A percentile compares a stretch with the other conserved stretches of the same genome.
phyloP scores from a whole-genome alignment of 805 yeast genomes.

The Wickerhamiella kurtzmanii region DNA sequence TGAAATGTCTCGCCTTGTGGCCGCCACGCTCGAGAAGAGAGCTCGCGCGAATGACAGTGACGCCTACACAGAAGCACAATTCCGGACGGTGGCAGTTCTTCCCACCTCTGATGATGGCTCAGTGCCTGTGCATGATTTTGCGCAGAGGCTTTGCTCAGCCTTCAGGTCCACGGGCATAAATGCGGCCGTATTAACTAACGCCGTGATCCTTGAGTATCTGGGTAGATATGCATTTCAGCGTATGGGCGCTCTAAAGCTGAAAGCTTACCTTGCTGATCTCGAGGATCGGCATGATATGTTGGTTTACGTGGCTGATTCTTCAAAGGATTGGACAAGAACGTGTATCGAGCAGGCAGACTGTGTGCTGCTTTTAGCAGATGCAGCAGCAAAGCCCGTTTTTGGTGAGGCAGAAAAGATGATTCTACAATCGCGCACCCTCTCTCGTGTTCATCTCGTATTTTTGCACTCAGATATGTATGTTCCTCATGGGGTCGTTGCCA shows the following conservation, averaged over 20 bases:
- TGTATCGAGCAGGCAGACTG: constrained; percentile 95
- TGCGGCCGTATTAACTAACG: constrained; percentile 71
- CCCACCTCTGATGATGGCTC: constrained; percentile 53
- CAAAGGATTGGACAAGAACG: constrained; percentile 76
- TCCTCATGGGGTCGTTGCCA: constrained; percentile 68
- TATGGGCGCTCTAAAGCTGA: constrained; percentile 67
- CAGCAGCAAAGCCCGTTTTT: constrained; percentile 51
- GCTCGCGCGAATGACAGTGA: not conserved
- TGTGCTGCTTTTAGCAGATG: constrained; percentile 77
- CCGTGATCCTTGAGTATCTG: constrained; percentile 60
- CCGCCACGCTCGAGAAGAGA: constrained; percentile 26
- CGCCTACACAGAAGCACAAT: constrained; percentile 29
- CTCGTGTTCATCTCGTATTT: constrained; percentile 74
- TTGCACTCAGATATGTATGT: constrained; percentile 75
- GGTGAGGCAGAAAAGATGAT: constrained; percentile 79
- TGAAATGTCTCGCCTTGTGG: constrained; percentile 77
- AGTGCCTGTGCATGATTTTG: constrained; percentile 80
- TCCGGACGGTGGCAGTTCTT: constrained; percentile 70
- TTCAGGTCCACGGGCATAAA: constrained; percentile 57
- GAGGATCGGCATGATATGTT: constrained; percentile 86
- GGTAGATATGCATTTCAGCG: constrained; percentile 91
- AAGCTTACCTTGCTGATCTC: constrained; percentile 79
- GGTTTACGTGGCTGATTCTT: constrained; percentile 73
- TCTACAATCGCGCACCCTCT: constrained; percentile 63
- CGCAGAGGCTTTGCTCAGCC: constrained; percentile 55